Conservation (phyloP, 2,329 filamentous ascomycete species). For the Chalara sp. region DNA sequence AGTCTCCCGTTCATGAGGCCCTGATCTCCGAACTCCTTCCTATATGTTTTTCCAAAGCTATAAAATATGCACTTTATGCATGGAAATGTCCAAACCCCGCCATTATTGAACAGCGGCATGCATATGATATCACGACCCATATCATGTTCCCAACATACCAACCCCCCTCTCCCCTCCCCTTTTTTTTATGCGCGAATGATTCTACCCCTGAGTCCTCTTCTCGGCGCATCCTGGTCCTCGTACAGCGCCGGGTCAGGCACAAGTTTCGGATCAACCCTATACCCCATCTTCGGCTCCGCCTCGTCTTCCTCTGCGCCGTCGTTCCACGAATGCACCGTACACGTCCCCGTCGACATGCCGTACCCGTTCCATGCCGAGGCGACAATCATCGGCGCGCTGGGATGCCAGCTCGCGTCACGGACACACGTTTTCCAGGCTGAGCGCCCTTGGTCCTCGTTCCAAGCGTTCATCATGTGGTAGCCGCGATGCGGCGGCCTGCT, state of each 20-base stretch:
- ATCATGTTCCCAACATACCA: too few relatives aligned
- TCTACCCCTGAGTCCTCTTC: too few relatives aligned
- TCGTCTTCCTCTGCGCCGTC: conserved; percentile 52
- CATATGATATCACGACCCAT: too few relatives aligned
- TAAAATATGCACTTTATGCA: too few relatives aligned
- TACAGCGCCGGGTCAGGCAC: conserved; percentile 18
- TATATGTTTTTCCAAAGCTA: too few relatives aligned
- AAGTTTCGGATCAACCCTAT: conserved; percentile 36
- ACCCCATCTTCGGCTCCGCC: conserved; percentile 40
- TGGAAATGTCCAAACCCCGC: too few relatives aligned
- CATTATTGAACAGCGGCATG: too few relatives aligned
- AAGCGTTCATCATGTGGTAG: conserved; percentile 14
- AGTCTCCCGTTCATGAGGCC: too few relatives aligned
- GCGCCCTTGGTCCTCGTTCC: background rate
- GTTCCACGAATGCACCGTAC: conserved; percentile 62
- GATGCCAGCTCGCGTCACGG: conserved; percentile 67
- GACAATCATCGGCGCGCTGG: conserved; percentile 57
- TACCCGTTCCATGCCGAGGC: conserved; percentile 65
- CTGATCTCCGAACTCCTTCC: too few relatives aligned
- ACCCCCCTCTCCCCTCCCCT: too few relatives aligned
- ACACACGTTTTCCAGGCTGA: conserved; percentile 58
- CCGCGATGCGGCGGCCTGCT: conserved; percentile 45
- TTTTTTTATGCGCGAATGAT: too few relatives aligned
- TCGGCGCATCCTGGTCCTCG: background rate
- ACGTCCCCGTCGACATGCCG: conserved; percentile 57